Base-by-base conservation (phyloP, 352 stramenopile genomes). In the Phytopythium aichiense region DNA sequence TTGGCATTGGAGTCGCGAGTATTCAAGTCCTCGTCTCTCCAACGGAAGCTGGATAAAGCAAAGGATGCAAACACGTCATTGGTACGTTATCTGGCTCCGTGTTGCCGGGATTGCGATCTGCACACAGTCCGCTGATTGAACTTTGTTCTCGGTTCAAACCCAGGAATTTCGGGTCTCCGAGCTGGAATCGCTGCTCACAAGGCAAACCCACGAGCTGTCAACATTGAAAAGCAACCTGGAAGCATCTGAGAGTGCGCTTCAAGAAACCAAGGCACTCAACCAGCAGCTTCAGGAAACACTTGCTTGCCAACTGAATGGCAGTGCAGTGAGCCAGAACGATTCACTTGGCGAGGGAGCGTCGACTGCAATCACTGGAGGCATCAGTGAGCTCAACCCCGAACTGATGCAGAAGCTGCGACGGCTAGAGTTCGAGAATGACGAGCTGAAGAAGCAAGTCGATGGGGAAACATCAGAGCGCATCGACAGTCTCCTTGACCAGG, bases 111-210 rank as follows among this genome's bases (percentile, higher is more conserved):
- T 58, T 2, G 7, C 56, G 30, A 72, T 38, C 2, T 59, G 11
- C 43, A 60, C 8, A 6, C 18, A 7, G 42, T 25, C 8, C 20
- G 20, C 42, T 49, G 42, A 13, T 25, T 4, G 7, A 7, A 2
- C 9, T 28, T 15, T 22, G 7, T 8, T 49, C 20, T 25, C 42
- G n/a, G 8, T 28, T 25, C 42, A 15, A 25, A 49, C 42, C 0
- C 61, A 94, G 84, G 73, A 88, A 72, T 89, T 91, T 40, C 73
- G 73, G 37, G 63, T 85, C 7, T 82, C 73, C 13, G 81, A 92
- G 53, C 48, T 92, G 3, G 71, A 92, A 49, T 58, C 69, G 0
- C 53, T 73, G 31, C 55, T 88, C 23, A 31, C 61, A 12, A 62
- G 69, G 3, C 67, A 86, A 28, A 56, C 63, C 38, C n/a, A 62